Base-by-base conservation (phyloP, 2,329 filamentous ascomycete species). In the Curvularia eragrostidis region DNA sequence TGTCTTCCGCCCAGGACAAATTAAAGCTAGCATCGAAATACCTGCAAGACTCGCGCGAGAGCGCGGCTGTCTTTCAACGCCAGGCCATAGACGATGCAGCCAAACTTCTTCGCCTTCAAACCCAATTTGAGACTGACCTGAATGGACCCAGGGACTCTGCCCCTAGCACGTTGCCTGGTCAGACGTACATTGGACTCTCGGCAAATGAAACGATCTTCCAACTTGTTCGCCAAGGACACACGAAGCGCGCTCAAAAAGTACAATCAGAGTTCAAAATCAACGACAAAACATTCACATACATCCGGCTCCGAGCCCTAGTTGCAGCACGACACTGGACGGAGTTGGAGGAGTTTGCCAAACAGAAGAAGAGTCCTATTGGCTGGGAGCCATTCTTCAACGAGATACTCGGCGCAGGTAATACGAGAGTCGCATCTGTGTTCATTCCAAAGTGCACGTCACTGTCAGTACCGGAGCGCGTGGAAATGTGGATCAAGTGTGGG, bases 301-400 rank as follows among this genome's bases (percentile, higher is more conserved):
- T 86, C 57, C 89, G 92, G 61, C 83, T 99, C 26, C 87, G 94
- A 67, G 95, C 93, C 0, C 84, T 98, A 49, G 92, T 99, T 2
- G 90, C 91, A 15, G 92, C 93, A 74, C 85, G 95, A 54, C 91
- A 97, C 72, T 99, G 93, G 93, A 88, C 86, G 50, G 94, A 97
- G 75, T 85, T 99, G 56, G 93, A 98, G 75, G 93, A 97, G 67
- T 85, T 92, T 66, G 85, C 87, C 34, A 90, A 89, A 71, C 86
- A 77, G 38, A 85, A 91, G 72, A 96, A 93, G 77, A 95, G 90
- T 57, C 91, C 94, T 0, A 98, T 99, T 73, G 94, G 94, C 10
- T 99, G 95, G 95, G 92, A 96, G 88, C 92, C 94, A 0, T 99
- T 96, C 78, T 97, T 91, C 82, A 96, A 95, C 72, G 89, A 96